Conservation (phyloP, 2,329 filamentous ascomycete genomes). For the Neopestalotiopsis rosae region DNA sequence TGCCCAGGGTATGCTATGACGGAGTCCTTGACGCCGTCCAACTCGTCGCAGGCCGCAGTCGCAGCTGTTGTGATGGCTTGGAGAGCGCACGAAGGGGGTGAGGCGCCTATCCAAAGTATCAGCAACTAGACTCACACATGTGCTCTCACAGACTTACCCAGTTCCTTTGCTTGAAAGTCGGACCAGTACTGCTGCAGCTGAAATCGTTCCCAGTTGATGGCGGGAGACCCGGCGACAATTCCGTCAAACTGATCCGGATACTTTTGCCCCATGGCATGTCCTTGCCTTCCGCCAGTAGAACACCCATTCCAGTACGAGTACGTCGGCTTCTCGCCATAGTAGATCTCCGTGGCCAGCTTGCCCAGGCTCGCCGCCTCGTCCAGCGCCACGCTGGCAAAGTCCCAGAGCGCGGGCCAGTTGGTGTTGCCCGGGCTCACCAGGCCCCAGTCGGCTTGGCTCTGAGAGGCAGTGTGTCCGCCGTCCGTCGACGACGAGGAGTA, state of each 20-base stretch:
- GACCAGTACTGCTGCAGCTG: conserved; percentile 4
- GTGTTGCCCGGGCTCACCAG: conserved; percentile 11
- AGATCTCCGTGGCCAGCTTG: conserved; percentile 6
- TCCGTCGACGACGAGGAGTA: conserved; percentile 13
- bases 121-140: not conserved
- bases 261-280: conserved; percentile 54
- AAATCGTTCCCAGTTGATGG: conserved; percentile 34
- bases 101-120: not conserved
- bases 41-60: conserved; percentile 38
- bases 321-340: conserved; percentile 4
- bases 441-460: conserved; percentile 14
- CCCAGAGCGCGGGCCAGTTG: conserved; percentile 12
- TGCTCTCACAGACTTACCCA: not conserved
- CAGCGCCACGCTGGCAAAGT: conserved; percentile 10
- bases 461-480: conserved; percentile 6
- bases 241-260: conserved; percentile 64
- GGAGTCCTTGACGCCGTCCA: conserved; percentile 45
- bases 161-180: conserved; percentile 4
- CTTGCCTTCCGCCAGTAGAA: conserved; percentile 63
- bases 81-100: conserved; percentile 3
- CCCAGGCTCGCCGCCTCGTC: conserved; percentile 6
- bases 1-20: conserved; percentile 35
- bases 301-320: conserved; percentile 60
- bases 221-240: conserved; percentile 52
- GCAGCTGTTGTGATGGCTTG: conserved; percentile 1